Conservation (phyloP, 768 basidiomycete genomes). For the Cubamyces sp. region DNA sequence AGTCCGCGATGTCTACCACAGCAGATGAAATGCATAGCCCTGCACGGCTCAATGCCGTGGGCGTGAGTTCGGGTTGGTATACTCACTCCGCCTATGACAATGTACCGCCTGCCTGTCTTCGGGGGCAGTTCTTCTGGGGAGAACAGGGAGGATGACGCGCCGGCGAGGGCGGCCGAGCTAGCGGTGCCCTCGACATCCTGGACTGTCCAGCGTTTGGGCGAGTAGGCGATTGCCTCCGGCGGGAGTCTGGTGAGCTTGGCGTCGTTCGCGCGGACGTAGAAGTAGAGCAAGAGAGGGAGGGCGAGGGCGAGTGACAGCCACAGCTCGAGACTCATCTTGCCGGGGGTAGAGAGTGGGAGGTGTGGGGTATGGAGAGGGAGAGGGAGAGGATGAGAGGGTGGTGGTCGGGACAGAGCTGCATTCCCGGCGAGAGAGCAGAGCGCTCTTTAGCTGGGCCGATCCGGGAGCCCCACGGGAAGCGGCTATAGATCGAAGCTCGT, state of each 20-base stretch:
- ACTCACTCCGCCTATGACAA: slow-evolving; percentile 75
- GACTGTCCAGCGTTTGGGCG: slow-evolving; percentile 54
- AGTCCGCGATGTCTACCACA: background rate
- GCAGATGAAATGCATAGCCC: too few species aligned
- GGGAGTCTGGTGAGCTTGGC: slow-evolving; percentile 55
- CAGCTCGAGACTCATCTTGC: slow-evolving; percentile 7
- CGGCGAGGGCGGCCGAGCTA: slow-evolving; percentile 36
- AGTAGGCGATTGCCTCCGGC: slow-evolving; percentile 48
- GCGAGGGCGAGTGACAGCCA: slow-evolving; percentile 22
- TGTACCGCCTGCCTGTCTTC: slow-evolving; percentile 74
- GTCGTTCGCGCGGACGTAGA: slow-evolving; percentile 60
- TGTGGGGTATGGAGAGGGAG: background rate
- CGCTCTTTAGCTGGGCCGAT: background rate
- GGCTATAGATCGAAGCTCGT: background rate
- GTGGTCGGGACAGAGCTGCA: background rate
- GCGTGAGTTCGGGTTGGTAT: background rate
- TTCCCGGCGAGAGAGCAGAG: background rate
- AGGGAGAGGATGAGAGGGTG: background rate
- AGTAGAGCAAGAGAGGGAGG: slow-evolving; percentile 28
- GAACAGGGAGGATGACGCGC: slow-evolving; percentile 36
- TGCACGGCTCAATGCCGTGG: too few species aligned
- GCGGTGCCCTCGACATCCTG: slow-evolving; percentile 46
- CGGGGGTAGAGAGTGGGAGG: background rate
- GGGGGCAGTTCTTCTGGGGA: slow-evolving; percentile 57
- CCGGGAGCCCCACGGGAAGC: background rate